A percentile compares a stretch with the other conserved stretches of the same genome.
phyloP scores from a whole-genome alignment of 805 yeast genomes.

The Lachancea mirantina region DNA sequence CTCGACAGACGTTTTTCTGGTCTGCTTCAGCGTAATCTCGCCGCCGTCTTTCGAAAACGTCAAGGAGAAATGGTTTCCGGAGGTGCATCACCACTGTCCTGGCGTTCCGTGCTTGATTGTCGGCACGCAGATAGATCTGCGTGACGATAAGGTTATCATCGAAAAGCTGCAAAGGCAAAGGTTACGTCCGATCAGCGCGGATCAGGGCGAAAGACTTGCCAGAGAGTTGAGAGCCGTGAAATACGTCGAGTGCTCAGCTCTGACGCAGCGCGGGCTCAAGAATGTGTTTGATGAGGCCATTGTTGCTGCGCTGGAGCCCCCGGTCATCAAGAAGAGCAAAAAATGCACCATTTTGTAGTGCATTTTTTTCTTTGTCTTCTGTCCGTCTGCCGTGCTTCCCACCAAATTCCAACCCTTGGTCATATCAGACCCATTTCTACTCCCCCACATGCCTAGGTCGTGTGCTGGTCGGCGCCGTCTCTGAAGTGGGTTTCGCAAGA shows the following conservation, averaged over 20 bases:
- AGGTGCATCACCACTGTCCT: constrained; percentile 96
- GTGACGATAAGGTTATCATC: constrained; percentile 86
- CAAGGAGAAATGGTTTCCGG: constrained; percentile 98
- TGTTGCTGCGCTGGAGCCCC: constrained; percentile 96
- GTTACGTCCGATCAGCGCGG: constrained; percentile 75
- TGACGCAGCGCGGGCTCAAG: constrained; percentile 93
- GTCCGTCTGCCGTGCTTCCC: no score
- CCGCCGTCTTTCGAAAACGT: constrained; percentile 98
- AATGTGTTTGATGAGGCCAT: constrained; percentile 98
- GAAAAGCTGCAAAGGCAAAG: constrained; percentile 88
- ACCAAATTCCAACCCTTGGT: no score
- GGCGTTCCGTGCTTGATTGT: constrained; percentile 96
- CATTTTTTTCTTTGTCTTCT: no score
- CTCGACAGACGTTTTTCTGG: constrained; percentile 92
- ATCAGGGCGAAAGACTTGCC: constrained; percentile 88
- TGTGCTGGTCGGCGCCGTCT: no score
- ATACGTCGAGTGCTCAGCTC: constrained; percentile 95
- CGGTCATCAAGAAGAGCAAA: constrained; percentile 72
- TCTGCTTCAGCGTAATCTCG: constrained; percentile 92
- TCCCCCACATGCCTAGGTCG: no score
- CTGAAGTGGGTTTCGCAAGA: no score
- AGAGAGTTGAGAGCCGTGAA: constrained; percentile 92
- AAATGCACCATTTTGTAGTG: constrained; percentile 72
- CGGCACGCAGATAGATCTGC: constrained; percentile 92
- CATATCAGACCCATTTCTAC: no score